phyloP scores from a whole-genome alignment of 2,329 filamentous ascomycete genomes.

The Microdochium trichocladiopsis region DNA sequence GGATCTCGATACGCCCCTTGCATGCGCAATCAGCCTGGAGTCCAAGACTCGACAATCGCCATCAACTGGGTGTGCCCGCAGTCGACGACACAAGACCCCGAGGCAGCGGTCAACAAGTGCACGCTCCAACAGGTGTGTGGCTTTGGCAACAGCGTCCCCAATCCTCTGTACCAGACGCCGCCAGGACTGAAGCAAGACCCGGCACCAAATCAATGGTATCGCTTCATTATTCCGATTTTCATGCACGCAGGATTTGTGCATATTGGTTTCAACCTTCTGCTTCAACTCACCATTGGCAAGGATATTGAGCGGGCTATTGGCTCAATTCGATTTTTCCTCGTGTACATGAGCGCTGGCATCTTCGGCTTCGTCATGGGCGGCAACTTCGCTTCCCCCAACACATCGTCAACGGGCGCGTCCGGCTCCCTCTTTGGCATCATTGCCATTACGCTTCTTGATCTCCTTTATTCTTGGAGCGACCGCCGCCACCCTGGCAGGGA shows the following conservation, averaged over 20 bases:
- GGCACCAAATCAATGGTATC: constrained; percentile 88
- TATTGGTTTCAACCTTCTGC: constrained; percentile 89
- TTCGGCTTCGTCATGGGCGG: constrained; percentile 94
- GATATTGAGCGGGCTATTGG: constrained; percentile 94
- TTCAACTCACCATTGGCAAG: constrained; percentile 81
- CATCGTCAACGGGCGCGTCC: constrained; percentile 82
- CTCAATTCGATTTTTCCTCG: constrained; percentile 76
- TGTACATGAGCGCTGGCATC: constrained; percentile 87
- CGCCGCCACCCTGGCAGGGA: constrained; percentile 73
- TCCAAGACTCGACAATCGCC: constrained; percentile 44
- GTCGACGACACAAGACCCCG: constrained; percentile 52
- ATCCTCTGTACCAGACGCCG: constrained; percentile 49
- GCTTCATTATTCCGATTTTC: constrained; percentile 94
- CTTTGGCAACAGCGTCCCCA: constrained; percentile 62
- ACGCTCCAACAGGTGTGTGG: constrained; percentile 76
- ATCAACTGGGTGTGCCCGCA: constrained; percentile 77
- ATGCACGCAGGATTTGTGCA: constrained; percentile 90
- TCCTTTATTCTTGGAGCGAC: constrained; percentile 87
- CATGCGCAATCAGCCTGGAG: constrained; percentile 74
- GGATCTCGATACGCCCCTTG: constrained; percentile 87
- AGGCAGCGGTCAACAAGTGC: constrained; percentile 49
- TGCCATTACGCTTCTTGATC: constrained; percentile 78
- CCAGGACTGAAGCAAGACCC: constrained; percentile 40
- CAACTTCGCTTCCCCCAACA: constrained; percentile 78
- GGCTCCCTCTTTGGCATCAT: constrained; percentile 89